phyloP scores from a whole-genome alignment of 176 grass and related monocot species.

The Aegilops bicornis region DNA sequence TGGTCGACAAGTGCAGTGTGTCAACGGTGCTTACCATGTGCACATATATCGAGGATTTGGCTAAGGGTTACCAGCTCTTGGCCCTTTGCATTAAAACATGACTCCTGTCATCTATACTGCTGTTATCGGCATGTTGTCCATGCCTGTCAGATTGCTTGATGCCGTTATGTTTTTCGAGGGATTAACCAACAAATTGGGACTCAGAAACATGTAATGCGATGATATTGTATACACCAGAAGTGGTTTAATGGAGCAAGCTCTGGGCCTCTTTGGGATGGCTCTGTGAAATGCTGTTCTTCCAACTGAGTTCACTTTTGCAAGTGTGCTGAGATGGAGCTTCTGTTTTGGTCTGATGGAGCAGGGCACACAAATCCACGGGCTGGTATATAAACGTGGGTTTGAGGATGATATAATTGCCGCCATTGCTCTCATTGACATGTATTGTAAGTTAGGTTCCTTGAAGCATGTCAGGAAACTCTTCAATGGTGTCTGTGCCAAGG shows the following conservation, averaged over 20 bases:
- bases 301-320: slow-evolving; percentile 71
- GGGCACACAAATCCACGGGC: slow-evolving; percentile 69
- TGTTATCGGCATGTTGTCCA: slow-evolving; percentile 61
- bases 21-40: slow-evolving; percentile 59
- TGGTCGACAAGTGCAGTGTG: slow-evolving; percentile 51
- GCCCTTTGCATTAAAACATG: slow-evolving; percentile 61
- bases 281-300: slow-evolving; percentile 57
- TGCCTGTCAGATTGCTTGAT: slow-evolving; percentile 53
- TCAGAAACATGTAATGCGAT: slow-evolving; percentile 70
- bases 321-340: slow-evolving; percentile 58
- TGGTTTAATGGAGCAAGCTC: slow-evolving; percentile 61
- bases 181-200: slow-evolving; percentile 38
- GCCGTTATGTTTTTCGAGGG: slow-evolving; percentile 50
- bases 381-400: slow-evolving; percentile 67
- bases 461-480: slow-evolving; percentile 55
- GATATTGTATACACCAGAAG: slow-evolving; percentile 54
- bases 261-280: slow-evolving; percentile 46
- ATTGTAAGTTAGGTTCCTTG: slow-evolving; percentile 69
- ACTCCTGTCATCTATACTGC: slow-evolving; percentile 57
- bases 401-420: slow-evolving; percentile 55
- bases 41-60: slow-evolving; percentile 40
- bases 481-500: slow-evolving; percentile 34
- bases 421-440: slow-evolving; percentile 68
- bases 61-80: slow-evolving; percentile 69
- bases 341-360: slow-evolving; percentile 61